Base-by-base conservation (phyloP, 2,329 filamentous ascomycete genomes). In the Talaromyces sp. region DNA sequence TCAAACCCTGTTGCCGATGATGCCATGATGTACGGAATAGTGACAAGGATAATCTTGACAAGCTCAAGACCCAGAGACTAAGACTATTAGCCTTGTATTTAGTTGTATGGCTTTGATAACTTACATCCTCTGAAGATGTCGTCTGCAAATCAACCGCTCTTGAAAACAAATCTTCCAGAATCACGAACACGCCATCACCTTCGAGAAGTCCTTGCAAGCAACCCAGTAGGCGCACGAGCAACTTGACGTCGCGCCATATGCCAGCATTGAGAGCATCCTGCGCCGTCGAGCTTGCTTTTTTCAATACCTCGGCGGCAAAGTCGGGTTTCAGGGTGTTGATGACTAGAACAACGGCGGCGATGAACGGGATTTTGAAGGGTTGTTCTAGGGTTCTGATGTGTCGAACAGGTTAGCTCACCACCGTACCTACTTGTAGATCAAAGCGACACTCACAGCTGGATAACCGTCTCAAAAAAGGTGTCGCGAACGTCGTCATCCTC, bases 281-380 rank as follows among this genome's bases (percentile, higher is more conserved):
- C 37, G 89, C 81, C 60, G 84, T 83, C 41, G 83, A 80, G 1
- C 85, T 84, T 50, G 89, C 82, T 69, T 86, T 87, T 60, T 80
- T 83, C 69, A 98, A 82, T 22, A 96, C 82, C 68, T 92, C 87
- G 43, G 84, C 84, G 37, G 90, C 86, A 41, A 96, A 83, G 69
- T 95, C 90, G 4, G 90, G 84, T 74, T 92, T 92, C 71, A 90
- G 80, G 31, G 87, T 86, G 80, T 98, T 97, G 69, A 89, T 86
- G 64, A 92, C 86, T 65, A 97, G 84, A 50, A 96, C 85, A 14
- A 94, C 89, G 22, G 91, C 92, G 10, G 93, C 93, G 43, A 96
- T 85, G 75, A 97, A 98, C 0, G 95, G 94, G n/a, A 93, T 96
- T 83, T 98, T 98, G 78, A 99, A 89, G 1, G 95, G 95, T 80